Evolutionary conservation across 2,329 filamentous ascomycete species (phyloP).

Genomic region (Cladobotryum mycophilum): DNA sequence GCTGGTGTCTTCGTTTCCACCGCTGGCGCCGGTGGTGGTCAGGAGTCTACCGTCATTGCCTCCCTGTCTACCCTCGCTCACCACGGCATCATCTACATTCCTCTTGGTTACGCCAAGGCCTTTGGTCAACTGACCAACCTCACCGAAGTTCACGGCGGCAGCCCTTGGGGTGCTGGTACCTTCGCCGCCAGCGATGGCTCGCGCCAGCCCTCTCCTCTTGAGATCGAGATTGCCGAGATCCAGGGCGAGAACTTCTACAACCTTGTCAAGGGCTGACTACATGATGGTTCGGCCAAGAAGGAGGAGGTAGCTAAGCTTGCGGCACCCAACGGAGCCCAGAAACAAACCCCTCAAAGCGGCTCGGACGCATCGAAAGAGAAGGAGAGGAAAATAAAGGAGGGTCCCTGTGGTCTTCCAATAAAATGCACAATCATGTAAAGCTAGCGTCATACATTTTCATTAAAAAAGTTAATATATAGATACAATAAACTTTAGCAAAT

Average conservation of each 20-base stretch:
- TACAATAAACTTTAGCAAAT: constrained; percentile 8
- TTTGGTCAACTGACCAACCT: constrained; percentile 68
- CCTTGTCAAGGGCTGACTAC: constrained; percentile 73
- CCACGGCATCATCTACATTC: constrained; percentile 96
- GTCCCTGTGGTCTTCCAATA: constrained; percentile 69
- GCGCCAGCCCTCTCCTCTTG: constrained; percentile 67
- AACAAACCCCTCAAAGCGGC: too few species aligned
- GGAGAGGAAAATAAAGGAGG: constrained; percentile 31
- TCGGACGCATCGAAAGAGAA: constrained; percentile 12
- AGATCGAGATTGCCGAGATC: constrained; percentile 70
- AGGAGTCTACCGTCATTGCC: constrained; percentile 79
- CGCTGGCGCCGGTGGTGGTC: constrained; percentile 78
- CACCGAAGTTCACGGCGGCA: constrained; percentile 75
- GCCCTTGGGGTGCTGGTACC: constrained; percentile 89
- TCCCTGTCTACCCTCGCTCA: constrained; percentile 81
- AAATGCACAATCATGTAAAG: constrained; percentile 64
- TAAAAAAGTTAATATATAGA: constrained; percentile 13
- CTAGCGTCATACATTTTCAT: not conserved
- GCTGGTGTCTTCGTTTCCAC: constrained; percentile 88
- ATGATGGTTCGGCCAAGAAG: constrained; percentile 45
- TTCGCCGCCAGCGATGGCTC: constrained; percentile 75
- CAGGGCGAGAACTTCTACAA: constrained; percentile 86
- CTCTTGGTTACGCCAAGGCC: constrained; percentile 79
- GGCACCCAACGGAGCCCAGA: constrained; percentile 16
- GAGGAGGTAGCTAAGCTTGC: constrained; percentile 22